phyloP scores from a whole-genome alignment of 73 alveolate genomes.

The Halteria grandinella region DNA sequence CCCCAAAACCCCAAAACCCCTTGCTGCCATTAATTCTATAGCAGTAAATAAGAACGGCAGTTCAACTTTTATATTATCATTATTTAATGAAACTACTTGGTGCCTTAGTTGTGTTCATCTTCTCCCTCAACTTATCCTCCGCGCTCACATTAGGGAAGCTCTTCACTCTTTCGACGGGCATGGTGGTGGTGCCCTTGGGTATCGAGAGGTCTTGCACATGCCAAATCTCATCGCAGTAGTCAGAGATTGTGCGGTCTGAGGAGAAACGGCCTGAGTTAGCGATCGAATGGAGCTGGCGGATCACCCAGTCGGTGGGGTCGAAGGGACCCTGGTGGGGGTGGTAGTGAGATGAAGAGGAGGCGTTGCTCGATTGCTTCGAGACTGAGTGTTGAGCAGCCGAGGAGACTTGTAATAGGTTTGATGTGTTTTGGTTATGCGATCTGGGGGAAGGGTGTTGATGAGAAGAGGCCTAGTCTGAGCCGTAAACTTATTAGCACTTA shows the following conservation, averaged over 20 bases:
- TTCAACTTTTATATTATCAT: too few relatives aligned
- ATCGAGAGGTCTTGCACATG: constrained; percentile 29
- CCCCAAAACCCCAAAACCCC: too few relatives aligned
- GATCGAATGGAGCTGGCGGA: constrained; percentile 8
- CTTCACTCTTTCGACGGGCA: constrained; percentile 16
- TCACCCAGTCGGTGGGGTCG: constrained; percentile 25
- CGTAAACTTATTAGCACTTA: too few relatives aligned
- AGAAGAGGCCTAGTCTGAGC: too few relatives aligned
- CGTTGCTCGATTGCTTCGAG: too few relatives aligned
- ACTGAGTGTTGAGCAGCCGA: not conserved
- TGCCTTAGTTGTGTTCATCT: constrained; percentile 47
- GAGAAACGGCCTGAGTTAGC: constrained; percentile 66
- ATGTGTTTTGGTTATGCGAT: too few relatives aligned
- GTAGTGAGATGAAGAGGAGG: too few relatives aligned
- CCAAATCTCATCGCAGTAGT: constrained; percentile 83
- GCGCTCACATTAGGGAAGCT: constrained; percentile 43
- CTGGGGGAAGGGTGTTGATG: too few relatives aligned
- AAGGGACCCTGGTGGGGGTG: too few relatives aligned
- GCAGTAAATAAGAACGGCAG: too few relatives aligned
- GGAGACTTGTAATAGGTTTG: not conserved
- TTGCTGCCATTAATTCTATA: too few relatives aligned
- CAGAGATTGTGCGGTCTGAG: constrained; percentile 78
- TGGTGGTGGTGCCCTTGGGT: constrained; percentile 45
- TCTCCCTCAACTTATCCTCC: constrained; percentile 36
- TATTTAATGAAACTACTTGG: constrained; percentile 33